Percentiles rank a stretch among this genome's conserved stretches.
Evolutionary conservation across 768 basidiomycete genomes (phyloP).

Genomic region (Mycena polygramma): DNA sequence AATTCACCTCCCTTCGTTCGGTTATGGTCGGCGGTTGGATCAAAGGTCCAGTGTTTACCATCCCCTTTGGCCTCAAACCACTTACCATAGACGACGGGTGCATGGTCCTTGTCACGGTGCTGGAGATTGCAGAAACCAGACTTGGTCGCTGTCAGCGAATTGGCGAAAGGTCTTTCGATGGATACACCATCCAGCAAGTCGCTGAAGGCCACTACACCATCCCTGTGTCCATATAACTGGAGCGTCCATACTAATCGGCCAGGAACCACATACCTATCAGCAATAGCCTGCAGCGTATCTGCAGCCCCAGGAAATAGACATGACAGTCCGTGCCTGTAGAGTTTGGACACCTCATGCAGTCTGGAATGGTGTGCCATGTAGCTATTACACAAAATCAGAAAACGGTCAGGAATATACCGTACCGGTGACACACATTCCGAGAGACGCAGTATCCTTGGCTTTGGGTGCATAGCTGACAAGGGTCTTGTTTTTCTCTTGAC

Average conservation of each 20-base stretch:
- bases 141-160: constrained; percentile 25
- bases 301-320: constrained; percentile 14
- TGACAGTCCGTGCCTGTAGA: constrained; percentile 20
- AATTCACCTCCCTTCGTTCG: constrained; percentile 25
- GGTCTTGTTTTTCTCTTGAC: constrained; percentile 11
- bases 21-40: constrained; percentile 13
- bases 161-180: constrained; percentile 5
- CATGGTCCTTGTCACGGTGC: constrained; percentile 17
- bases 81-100: constrained; percentile 8
- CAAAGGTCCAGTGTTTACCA: neutral
- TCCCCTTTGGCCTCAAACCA: constrained; percentile 26
- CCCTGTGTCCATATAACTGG: neutral
- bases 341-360: constrained; percentile 5
- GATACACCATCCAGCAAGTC: constrained; percentile 23
- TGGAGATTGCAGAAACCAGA: constrained; percentile 20
- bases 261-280: constrained; percentile 9
- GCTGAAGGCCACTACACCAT: constrained; percentile 20
- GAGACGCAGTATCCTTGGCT: neutral
- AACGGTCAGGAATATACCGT: neutral
- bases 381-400: neutral
- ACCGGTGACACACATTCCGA: neutral
- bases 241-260: neutral
- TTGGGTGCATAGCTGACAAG: constrained; percentile 14
- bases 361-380: neutral
- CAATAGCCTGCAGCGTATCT: neutral